Evolutionary conservation across 2,329 filamentous ascomycete genomes (phyloP), one percentile per base, ranked within the genome.

Genomic region (Pseudopithomyces chartarum): DNA sequence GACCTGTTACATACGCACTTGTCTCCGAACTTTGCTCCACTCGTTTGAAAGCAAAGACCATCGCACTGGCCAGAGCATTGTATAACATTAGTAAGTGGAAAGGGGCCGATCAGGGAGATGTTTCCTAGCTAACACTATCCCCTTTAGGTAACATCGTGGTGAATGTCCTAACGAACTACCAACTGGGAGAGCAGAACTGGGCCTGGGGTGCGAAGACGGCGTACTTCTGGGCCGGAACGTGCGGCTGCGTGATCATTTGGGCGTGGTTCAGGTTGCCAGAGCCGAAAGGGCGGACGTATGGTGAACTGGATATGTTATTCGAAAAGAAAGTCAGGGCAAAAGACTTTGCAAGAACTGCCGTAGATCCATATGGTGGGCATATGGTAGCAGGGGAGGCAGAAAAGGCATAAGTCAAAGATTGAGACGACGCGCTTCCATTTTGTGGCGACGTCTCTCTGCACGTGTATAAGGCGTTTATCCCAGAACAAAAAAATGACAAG

Each of bases 161-260:
- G 72, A 89, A 88, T 56, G 88, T 96, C 6, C 74, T 96, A 42
- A 96, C 92, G 2, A 68, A 70, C 40, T 69, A 73, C 43, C 65
- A 68, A 49, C 63, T 73, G 6, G 63, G 64, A 3, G 64, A 63
- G 0, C 83, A 81, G 1, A 88, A 86, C 0, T 96, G 92, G 92
- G 80, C 93, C 74, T 96, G 91, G 91, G 82, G 86, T 56, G 94
- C 93, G 75, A 93, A 85, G 67, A 85, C 91, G 1, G 91, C 91
- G 33, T 95, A 95, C 78, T 94, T 95, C 80, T 91, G 91, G 89
- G 87, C 86, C 17, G 89, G 87, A 1, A 87, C 91, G 43, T 92
- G 90, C 74, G 90, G 90, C 74, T 76, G 87, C 53, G 92, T 90
- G 76, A 85, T 91, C 63, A 76, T 94, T 3, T 96, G 92, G 79